These are phyloP conservation scores for Phytophthora multivora DNA, from an alignment of 352 stramenopile genomes.

Conservation along the genomic window DNA sequence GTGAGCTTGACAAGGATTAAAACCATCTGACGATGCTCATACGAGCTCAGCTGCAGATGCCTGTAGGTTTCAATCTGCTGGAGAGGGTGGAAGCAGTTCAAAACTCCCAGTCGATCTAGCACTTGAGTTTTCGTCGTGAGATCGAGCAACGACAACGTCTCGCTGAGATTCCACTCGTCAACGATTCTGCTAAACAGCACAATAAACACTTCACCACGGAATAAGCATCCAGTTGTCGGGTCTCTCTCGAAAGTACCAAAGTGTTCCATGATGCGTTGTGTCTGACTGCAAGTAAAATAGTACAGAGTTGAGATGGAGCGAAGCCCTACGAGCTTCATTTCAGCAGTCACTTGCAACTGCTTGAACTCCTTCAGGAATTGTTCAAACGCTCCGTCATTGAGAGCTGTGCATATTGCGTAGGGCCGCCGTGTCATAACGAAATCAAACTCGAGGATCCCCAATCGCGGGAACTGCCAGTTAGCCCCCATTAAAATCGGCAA, in stretches of 20 bases:
- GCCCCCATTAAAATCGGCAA: conserved; percentile 53
- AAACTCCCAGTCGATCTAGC: conserved; percentile 59
- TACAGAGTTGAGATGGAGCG: conserved; percentile 73
- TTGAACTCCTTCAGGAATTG: conserved; percentile 85
- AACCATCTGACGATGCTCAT: conserved; percentile 63
- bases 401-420: conserved; percentile 57
- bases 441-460: conserved; percentile 76
- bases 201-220: conserved; percentile 74
- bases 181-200: conserved; percentile 70
- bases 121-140: conserved; percentile 68
- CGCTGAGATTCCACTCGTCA: conserved; percentile 72
- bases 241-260: conserved; percentile 78
- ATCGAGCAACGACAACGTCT: conserved; percentile 71
- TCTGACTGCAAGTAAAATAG: conserved; percentile 73
- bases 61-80: conserved; percentile 62
- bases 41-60: conserved; percentile 45
- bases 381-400: conserved; percentile 71
- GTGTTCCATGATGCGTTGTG: conserved; percentile 79
- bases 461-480: conserved; percentile 64
- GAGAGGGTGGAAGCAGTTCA: conserved; percentile 71
- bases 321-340: conserved; percentile 73
- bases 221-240: conserved; percentile 49
- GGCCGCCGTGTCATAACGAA: conserved; percentile 68
- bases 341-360: conserved; percentile 55
- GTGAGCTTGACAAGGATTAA: conserved; percentile 61